Conservation (phyloP, 2,329 filamentous ascomycete genomes). For the Raffaelea albimanens region DNA sequence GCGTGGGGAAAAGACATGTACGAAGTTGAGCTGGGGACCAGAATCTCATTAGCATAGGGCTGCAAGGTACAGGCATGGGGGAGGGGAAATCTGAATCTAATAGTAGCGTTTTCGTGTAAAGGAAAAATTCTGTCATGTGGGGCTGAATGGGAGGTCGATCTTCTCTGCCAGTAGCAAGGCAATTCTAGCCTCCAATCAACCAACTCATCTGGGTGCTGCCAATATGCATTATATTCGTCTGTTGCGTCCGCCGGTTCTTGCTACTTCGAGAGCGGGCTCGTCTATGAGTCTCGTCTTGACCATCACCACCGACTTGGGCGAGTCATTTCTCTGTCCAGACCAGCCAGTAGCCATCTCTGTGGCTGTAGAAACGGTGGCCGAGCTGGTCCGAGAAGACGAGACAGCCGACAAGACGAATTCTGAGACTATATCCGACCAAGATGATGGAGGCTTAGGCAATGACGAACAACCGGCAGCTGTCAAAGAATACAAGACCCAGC, state of each 20-base stretch:
- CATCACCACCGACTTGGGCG: conserved; percentile 49
- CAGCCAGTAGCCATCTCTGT: conserved; percentile 32
- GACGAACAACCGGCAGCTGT: background rate
- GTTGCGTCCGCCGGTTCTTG: conserved; percentile 35
- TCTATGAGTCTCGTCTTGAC: conserved; percentile 38
- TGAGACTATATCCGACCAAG: background rate
- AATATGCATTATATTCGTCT: conserved; percentile 50
- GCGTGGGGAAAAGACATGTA: too few species aligned
- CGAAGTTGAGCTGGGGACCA: too few species aligned
- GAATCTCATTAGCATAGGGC: too few species aligned
- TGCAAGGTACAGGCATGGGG: too few species aligned
- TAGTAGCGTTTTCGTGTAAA: too few species aligned
- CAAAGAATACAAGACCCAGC: background rate
- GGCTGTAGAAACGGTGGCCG: conserved; percentile 11
- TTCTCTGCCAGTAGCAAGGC: too few species aligned
- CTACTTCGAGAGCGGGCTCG: conserved; percentile 12
- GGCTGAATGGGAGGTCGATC: too few species aligned
- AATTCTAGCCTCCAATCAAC: too few species aligned
- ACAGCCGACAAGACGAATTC: background rate
- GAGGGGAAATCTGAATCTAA: too few species aligned
- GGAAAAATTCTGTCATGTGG: too few species aligned
- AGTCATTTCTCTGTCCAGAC: conserved; percentile 40
- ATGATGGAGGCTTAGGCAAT: background rate
- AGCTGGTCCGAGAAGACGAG: background rate
- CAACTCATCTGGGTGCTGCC: too few species aligned